phyloP scores from a whole-genome alignment of 2,329 filamentous ascomycete genomes.

The Colletotrichum echinochloae region DNA sequence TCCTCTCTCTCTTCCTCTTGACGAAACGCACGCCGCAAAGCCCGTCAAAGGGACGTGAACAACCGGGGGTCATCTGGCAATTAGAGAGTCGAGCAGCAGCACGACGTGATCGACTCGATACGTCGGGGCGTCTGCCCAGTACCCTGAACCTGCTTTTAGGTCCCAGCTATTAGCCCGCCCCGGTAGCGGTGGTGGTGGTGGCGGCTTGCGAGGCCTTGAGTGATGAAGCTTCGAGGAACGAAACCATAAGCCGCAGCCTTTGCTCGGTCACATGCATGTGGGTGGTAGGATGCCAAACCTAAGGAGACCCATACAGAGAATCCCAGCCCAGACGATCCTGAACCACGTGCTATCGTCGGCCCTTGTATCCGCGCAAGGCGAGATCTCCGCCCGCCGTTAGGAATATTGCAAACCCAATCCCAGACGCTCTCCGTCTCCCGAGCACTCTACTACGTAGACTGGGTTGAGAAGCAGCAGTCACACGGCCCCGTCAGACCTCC shows the following conservation, averaged over 20 bases:
- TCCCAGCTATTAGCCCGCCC: background rate
- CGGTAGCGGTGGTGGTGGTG: no score
- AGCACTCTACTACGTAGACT: background rate
- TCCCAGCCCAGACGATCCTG: background rate
- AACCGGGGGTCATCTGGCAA: background rate
- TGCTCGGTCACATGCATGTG: background rate
- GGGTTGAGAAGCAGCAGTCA: background rate
- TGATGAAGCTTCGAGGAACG: background rate
- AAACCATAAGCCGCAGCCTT: background rate
- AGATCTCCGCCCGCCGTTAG: constrained; percentile 17
- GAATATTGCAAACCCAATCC: background rate
- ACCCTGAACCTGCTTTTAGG: background rate
- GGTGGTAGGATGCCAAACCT: background rate
- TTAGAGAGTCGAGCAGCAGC: background rate
- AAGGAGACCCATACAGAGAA: background rate
- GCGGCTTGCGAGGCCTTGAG: background rate
- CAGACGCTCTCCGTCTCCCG: background rate
- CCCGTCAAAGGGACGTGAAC: background rate
- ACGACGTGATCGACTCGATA: background rate
- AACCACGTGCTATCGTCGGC: constrained; percentile 1
- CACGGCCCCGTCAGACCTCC: background rate
- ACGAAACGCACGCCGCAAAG: background rate
- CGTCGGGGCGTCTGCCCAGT: background rate
- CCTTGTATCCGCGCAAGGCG: constrained; percentile 11
- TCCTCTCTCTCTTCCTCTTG: background rate